These are phyloP conservation scores for Crithidia brevicula DNA, from an alignment of 208 protist species.

Conservation along the genomic window DNA sequence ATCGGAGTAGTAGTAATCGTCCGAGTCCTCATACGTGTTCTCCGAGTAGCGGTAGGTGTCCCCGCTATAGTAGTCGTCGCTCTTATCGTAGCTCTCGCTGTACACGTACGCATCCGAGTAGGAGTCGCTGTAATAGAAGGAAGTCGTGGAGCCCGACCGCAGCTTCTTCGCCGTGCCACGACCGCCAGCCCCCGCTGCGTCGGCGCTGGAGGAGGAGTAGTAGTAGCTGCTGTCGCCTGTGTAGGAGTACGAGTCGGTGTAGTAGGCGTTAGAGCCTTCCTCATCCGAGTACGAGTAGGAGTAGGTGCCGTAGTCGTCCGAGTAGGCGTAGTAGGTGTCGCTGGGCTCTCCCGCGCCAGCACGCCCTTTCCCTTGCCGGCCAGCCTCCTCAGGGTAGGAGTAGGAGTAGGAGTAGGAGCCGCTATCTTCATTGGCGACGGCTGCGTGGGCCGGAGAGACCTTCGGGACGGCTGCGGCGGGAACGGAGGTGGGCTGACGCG, in stretches of 20 bases:
- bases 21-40: neutral
- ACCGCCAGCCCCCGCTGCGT: neutral
- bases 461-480: neutral
- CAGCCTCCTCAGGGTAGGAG: slow-evolving; percentile 14
- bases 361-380: neutral
- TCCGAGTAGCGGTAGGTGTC: slow-evolving; percentile 21
- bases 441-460: neutral
- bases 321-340: slow-evolving; percentile 27
- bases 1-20: slow-evolving; percentile 32
- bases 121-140: slow-evolving; percentile 31
- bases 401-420: slow-evolving; percentile 36
- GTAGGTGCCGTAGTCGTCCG: slow-evolving; percentile 24
- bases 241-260: slow-evolving; percentile 23
- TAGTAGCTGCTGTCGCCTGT: slow-evolving; percentile 22
- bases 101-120: slow-evolving; percentile 26
- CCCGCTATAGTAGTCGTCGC: neutral
- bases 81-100: slow-evolving; percentile 4
- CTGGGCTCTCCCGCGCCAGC: slow-evolving; percentile 1
- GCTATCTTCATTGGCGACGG: slow-evolving; percentile 3
- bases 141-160: neutral
- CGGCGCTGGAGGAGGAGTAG: slow-evolving; percentile 29
- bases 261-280: slow-evolving; percentile 10
- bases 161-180: neutral
- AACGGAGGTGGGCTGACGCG: neutral
- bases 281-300: slow-evolving; percentile 20